Evolutionary conservation across 805 yeast genomes (phyloP).

Genomic region (Kurtzmaniella cleridarum): DNA sequence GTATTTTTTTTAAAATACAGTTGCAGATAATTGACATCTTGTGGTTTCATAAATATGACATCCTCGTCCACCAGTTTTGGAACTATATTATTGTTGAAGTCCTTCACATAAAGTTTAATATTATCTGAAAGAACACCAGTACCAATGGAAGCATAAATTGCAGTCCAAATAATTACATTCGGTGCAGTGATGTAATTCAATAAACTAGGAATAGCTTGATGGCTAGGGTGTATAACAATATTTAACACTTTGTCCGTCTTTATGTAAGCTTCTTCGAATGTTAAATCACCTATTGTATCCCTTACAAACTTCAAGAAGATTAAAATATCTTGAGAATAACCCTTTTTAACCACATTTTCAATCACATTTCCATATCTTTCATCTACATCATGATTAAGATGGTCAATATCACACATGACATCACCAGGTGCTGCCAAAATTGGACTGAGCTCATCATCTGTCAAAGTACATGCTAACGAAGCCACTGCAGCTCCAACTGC

Average conservation of each 20-base stretch:
- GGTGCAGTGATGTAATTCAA: constrained; percentile 91
- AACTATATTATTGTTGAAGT: constrained; percentile 55
- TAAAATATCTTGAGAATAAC: constrained; percentile 82
- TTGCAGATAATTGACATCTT: constrained; percentile 43
- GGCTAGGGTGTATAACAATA: constrained; percentile 79
- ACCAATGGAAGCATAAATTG: constrained; percentile 81
- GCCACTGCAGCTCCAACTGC: constrained; percentile 95
- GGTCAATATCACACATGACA: constrained; percentile 39
- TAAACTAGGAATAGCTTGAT: constrained; percentile 62
- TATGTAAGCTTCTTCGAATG: constrained; percentile 89
- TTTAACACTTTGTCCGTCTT: constrained; percentile 76
- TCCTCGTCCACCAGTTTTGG: constrained; percentile 40
- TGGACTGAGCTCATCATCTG: constrained; percentile 58
- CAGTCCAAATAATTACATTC: constrained; percentile 84
- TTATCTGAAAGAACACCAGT: constrained; percentile 58
- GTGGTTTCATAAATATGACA: constrained; percentile 38
- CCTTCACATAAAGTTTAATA: constrained; percentile 55
- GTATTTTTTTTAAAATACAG: constrained; percentile 27
- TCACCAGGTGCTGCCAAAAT: constrained; percentile 34
- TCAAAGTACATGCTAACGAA: constrained; percentile 69
- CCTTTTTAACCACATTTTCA: constrained; percentile 70
- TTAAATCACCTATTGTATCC: constrained; percentile 69
- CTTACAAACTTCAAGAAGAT: constrained; percentile 75
- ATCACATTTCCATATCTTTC: constrained; percentile 63
- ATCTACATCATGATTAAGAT: constrained; percentile 48